Evolutionary conservation across 2,329 filamentous ascomycete genomes (phyloP).

Genomic region (Monilinia vaccinii-corymbosi): DNA sequence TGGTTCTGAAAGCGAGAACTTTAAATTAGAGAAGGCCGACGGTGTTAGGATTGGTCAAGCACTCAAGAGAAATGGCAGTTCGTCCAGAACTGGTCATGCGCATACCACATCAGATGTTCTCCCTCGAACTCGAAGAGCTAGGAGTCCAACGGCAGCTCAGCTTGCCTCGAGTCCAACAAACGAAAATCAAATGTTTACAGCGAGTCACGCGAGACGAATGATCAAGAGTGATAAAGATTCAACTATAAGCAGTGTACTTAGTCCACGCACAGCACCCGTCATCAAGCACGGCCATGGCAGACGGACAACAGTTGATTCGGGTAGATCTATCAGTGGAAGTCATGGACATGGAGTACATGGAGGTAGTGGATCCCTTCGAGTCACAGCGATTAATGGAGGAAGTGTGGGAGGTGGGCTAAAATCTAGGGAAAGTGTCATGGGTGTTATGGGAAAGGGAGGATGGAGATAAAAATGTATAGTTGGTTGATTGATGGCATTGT

Average conservation of each 20-base stretch:
- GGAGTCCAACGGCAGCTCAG: constrained; percentile 38
- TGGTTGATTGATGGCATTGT: neutral
- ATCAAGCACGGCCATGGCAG: constrained; percentile 36
- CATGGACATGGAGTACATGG: constrained; percentile 7
- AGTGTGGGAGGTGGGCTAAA: constrained; percentile 21
- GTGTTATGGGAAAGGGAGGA: constrained; percentile 24
- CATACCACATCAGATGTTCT: constrained; percentile 19
- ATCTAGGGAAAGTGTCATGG: constrained; percentile 24
- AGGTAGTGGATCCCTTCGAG: neutral
- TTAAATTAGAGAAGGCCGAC: constrained; percentile 22
- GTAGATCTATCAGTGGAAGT: constrained; percentile 21
- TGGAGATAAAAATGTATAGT: too few relatives aligned
- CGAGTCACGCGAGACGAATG: constrained; percentile 58
- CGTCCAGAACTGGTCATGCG: constrained; percentile 19
- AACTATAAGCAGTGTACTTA: constrained; percentile 48
- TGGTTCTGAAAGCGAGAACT: constrained; percentile 28
- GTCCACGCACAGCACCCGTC: constrained; percentile 50
- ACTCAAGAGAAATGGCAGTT: constrained; percentile 26
- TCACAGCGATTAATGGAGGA: constrained; percentile 4
- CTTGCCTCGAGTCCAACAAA: constrained; percentile 43
- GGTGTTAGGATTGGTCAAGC: constrained; percentile 27
- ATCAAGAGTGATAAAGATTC: constrained; percentile 51
- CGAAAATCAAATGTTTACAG: constrained; percentile 54
- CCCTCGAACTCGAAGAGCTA: constrained; percentile 21
- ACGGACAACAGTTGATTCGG: constrained; percentile 26